Evolutionary conservation across 2,329 filamentous ascomycete species (phyloP), one percentile per base, ranked within the genome.

Genomic region (Diaporthe velutina): DNA sequence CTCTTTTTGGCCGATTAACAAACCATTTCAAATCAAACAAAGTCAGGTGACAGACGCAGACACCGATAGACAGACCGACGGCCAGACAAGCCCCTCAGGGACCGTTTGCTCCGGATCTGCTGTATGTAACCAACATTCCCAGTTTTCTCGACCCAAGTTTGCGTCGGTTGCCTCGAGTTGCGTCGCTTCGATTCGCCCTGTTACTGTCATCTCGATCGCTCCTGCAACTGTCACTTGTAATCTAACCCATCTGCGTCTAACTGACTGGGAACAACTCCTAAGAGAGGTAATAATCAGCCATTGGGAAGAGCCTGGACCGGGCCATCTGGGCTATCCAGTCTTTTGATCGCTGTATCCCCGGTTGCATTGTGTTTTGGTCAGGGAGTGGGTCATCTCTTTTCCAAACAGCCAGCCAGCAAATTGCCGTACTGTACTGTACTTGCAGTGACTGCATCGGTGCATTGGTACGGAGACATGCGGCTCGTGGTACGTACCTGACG

Each of bases 401-500:
- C 35, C 35, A 38, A 10, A 5, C 17, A 45, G 60, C n/a, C 5
- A 12, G 12, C 30, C 15, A 35, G 28, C 28, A 33, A 40, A 30
- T 52, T 50, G 12, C 22, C 17, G 45, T 50, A 57, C 52, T 22
- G 54, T 4, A 55, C 35, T n/a, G 35, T 38, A 38, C 35, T 19
- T 48, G 42, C 42, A 48, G 42, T 48, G 42, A 48, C 42, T 22
- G 42, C 17, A 30, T 30, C n/a, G 52, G 25, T 30, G 28, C 52
- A 54, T 38, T 6, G 25, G 25, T 54, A 54, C 52, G 52, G 25
- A 30, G 48, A 66, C 28, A 28, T 57, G 54, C 55, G 55, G 68
- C 54, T 71, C 68, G 54, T 12, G 54, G 57, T 72, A 72, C 70
- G 48, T 72, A 64, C 70, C 13, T 30, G 15, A 8, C 12, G 38